Evolutionary conservation across 495 filamentous ascomycete genomes (phyloP).

Genomic region (Lophiotrema nucula): DNA sequence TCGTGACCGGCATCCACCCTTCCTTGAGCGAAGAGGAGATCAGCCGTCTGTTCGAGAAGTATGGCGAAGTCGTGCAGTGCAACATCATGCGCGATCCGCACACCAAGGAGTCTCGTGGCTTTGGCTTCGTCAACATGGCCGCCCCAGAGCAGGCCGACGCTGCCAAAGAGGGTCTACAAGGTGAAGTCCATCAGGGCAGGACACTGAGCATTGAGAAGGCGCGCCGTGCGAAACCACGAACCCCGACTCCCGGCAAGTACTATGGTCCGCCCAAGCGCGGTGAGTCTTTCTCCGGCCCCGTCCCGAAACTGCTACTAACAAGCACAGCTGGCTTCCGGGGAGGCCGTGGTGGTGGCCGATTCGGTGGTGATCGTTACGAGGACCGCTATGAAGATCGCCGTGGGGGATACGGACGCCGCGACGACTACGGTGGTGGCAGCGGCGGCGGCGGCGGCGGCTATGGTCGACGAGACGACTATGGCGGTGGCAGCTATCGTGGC

Average conservation of each 20-base stretch:
- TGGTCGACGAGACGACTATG: slow-evolving; percentile 45
- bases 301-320: slow-evolving; percentile 10
- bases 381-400: slow-evolving; percentile 52
- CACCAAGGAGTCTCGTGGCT: slow-evolving; percentile 96
- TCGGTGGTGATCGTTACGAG: slow-evolving; percentile 28
- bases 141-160: slow-evolving; percentile 91
- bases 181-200: slow-evolving; percentile 91
- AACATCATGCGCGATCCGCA: slow-evolving; percentile 99
- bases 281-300: slow-evolving; percentile 47
- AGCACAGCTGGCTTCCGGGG: slow-evolving; percentile 19
- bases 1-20: slow-evolving; percentile 97
- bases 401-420: slow-evolving; percentile 36
- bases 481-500: slow-evolving; percentile 50
- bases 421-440: slow-evolving; percentile 53
- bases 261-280: slow-evolving; percentile 98
- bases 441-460: slow-evolving; percentile 8
- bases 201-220: slow-evolving; percentile 99
- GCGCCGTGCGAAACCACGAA: slow-evolving; percentile 87
- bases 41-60: slow-evolving; percentile 94
- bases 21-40: slow-evolving; percentile 89
- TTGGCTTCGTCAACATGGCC: slow-evolving; percentile 99
- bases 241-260: slow-evolving; percentile 97
- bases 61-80: slow-evolving; percentile 96
- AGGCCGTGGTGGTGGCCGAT: slow-evolving; percentile 19
- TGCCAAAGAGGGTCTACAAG: slow-evolving; percentile 93